These are phyloP conservation scores for Aspergillus aculeatinus DNA, from an alignment of 2,329 filamentous ascomycete genomes.

Conservation along the genomic window DNA sequence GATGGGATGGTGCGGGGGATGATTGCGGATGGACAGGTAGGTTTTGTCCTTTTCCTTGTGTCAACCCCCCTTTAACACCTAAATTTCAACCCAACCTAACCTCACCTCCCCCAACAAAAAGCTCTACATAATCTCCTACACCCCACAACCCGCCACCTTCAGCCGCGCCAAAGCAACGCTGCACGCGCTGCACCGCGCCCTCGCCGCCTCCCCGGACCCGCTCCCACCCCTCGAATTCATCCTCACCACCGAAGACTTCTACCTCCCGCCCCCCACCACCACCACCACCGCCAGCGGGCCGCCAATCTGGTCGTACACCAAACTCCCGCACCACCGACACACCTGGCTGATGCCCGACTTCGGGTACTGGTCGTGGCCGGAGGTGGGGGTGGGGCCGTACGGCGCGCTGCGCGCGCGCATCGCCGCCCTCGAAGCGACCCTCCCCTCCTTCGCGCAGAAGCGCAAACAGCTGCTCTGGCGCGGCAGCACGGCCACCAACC, in stretches of 20 bases:
- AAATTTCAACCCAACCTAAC: no score
- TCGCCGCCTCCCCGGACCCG: slow-evolving; percentile 41
- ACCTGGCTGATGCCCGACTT: slow-evolving; percentile 57
- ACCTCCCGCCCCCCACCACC: not conserved
- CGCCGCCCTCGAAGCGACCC: slow-evolving; percentile 32
- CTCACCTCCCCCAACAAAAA: slow-evolving; percentile 9
- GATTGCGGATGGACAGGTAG: slow-evolving; percentile 39
- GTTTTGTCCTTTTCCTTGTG: not conserved
- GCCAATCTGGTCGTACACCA: slow-evolving; percentile 48
- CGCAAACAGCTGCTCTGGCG: slow-evolving; percentile 51
- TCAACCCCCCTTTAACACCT: no score
- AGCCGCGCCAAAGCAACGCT: slow-evolving; percentile 45
- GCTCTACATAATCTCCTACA: slow-evolving; percentile 41
- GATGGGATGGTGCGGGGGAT: slow-evolving; percentile 41
- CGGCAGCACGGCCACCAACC: slow-evolving; percentile 43
- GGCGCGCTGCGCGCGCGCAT: slow-evolving; percentile 44
- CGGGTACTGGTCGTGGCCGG: slow-evolving; percentile 55
- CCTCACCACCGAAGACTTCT: slow-evolving; percentile 48
- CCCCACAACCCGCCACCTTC: slow-evolving; percentile 34
- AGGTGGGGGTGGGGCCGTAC: slow-evolving; percentile 47
- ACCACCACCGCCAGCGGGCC: not conserved
- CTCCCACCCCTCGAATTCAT: slow-evolving; percentile 53
- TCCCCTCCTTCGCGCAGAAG: slow-evolving; percentile 39
- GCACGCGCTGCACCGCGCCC: slow-evolving; percentile 50
- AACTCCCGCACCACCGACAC: slow-evolving; percentile 37